These are phyloP conservation scores for Citeromyces hawaiiensis DNA, from an alignment of 1,139 yeast species.

Conservation along the genomic window DNA sequence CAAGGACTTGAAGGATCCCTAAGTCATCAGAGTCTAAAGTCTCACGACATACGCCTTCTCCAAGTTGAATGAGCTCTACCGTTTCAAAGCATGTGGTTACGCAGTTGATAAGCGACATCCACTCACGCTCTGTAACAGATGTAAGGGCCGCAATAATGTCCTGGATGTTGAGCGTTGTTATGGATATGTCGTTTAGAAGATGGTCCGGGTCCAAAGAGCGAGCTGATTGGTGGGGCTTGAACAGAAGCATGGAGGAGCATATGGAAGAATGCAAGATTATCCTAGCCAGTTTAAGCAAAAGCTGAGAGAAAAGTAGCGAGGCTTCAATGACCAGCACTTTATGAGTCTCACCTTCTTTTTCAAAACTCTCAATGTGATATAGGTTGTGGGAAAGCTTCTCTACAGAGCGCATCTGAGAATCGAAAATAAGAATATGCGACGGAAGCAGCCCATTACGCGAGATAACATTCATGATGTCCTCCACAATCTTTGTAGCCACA, in stretches of 20 bases:
- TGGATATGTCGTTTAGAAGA: slow-evolving; percentile 6
- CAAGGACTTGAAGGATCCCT: slow-evolving; percentile 11
- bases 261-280: slow-evolving; percentile 15
- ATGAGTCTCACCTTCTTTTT: slow-evolving; percentile 9
- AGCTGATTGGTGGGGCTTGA: slow-evolving; percentile 10
- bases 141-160: slow-evolving; percentile 9
- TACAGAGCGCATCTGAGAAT: slow-evolving; percentile 11
- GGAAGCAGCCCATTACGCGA: slow-evolving; percentile 14
- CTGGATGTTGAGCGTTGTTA: slow-evolving; percentile 3
- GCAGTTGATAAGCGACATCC: slow-evolving; percentile 13
- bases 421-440: slow-evolving; percentile 11
- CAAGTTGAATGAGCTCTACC: slow-evolving; percentile 17
- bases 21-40: slow-evolving; percentile 5
- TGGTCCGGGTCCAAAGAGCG: slow-evolving; percentile 9
- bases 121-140: slow-evolving; percentile 7
- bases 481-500: slow-evolving; percentile 17
- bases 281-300: slow-evolving; percentile 16
- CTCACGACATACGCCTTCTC: slow-evolving; percentile 16
- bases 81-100: slow-evolving; percentile 9
- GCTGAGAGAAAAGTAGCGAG: slow-evolving; percentile 17
- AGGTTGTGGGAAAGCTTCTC: slow-evolving; percentile 10
- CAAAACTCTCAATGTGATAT: slow-evolving; percentile 9
- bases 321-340: slow-evolving; percentile 20
- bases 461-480: slow-evolving; percentile 20
- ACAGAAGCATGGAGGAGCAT: slow-evolving; percentile 15